Evolutionary conservation across 2,329 filamentous ascomycete species (phyloP).

Genomic region (Torrubiella hemipterigena): DNA sequence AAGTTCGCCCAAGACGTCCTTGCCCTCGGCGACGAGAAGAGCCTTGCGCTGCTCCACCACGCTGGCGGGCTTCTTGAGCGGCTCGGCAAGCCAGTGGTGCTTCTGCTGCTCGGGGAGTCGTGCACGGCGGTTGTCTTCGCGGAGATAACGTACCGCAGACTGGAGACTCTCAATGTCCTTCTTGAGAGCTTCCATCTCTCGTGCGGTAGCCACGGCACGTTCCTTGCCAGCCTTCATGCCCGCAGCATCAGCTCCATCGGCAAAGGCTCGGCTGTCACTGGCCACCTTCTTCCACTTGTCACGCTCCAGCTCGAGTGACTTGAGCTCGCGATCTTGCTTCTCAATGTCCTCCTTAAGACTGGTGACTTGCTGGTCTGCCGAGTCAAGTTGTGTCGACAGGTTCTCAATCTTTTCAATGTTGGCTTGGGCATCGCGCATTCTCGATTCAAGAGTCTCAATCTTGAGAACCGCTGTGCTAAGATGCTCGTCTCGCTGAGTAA

Average conservation of each 20-base stretch:
- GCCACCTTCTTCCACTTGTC: slow-evolving; percentile 63
- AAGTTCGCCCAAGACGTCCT: slow-evolving; percentile 52
- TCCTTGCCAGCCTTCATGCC: slow-evolving; percentile 49
- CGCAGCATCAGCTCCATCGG: slow-evolving; percentile 37
- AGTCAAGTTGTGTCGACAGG: slow-evolving; percentile 47
- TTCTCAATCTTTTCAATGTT: slow-evolving; percentile 60
- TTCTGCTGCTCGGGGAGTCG: slow-evolving; percentile 42
- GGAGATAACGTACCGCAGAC: slow-evolving; percentile 53
- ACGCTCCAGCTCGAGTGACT: slow-evolving; percentile 50
- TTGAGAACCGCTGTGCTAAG: slow-evolving; percentile 82
- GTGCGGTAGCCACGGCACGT: slow-evolving; percentile 55
- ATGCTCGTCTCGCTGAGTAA: slow-evolving; percentile 65
- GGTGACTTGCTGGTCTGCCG: slow-evolving; percentile 35
- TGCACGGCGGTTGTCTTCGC: slow-evolving; percentile 54
- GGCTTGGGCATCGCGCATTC: slow-evolving; percentile 72
- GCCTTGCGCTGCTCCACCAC: slow-evolving; percentile 34
- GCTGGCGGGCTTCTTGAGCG: slow-evolving; percentile 36
- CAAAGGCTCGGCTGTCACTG: slow-evolving; percentile 45
- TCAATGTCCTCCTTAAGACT: slow-evolving; percentile 52
- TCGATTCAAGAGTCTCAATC: slow-evolving; percentile 82
- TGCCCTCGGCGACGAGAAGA: slow-evolving; percentile 47
- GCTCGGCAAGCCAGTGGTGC: slow-evolving; percentile 50
- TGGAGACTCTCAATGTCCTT: slow-evolving; percentile 54
- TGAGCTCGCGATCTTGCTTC: slow-evolving; percentile 55
- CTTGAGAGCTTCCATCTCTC: slow-evolving; percentile 62